Base-by-base conservation (phyloP, 495 filamentous ascomycete species). In the Hypoxylon rickii region DNA sequence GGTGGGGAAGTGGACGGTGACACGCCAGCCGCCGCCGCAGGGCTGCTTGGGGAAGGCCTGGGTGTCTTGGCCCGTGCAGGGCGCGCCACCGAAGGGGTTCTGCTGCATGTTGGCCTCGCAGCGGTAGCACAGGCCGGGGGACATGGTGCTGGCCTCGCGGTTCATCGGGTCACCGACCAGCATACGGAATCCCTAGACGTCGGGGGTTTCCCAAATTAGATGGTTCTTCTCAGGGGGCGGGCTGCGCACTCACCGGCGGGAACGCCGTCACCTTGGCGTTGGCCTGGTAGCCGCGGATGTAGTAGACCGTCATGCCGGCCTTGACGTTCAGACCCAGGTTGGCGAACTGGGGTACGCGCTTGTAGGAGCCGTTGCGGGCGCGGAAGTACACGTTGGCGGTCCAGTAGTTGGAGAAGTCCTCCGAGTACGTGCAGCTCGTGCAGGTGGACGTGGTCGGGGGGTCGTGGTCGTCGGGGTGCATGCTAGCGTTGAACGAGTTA, bases 11-110 rank as follows among this genome's bases (percentile, higher is more conserved):
- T 76, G 77, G 15, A 79, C 73, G 8, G 76, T 74, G 0, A 76
- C 70, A 4, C 78, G 71, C 58, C 79, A 79, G 12, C 78, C 78
- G 13, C 78, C 78, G 8, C 63, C 68, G 58, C 78, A 79, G 3
- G 57, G 18, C 52, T 64, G 59, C 20, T 54, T 68, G 7, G 78
- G 78, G 41, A 80, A 70, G 1, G 69, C 63, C 13, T 70, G 61
- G 3, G 75, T 78, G 51, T 80, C 78, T 12, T 70, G 65, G 3
- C 77, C 77, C 20, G 76, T 79, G 70, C 77, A 80, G 21, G 77
- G 77, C 0, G 77, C 76, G 16, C 77, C 77, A 13, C 77, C 76
- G 52, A 80, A 80, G 6, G 77, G 77, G 61, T 62, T 73, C 47
- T 76, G 73, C 34, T 73, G 57, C 43, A 73, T 72, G 64, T 77